These are phyloP conservation scores for Ustilago trichophora DNA, from an alignment of 1,284 basidiomycete species.

Conservation along the genomic window DNA sequence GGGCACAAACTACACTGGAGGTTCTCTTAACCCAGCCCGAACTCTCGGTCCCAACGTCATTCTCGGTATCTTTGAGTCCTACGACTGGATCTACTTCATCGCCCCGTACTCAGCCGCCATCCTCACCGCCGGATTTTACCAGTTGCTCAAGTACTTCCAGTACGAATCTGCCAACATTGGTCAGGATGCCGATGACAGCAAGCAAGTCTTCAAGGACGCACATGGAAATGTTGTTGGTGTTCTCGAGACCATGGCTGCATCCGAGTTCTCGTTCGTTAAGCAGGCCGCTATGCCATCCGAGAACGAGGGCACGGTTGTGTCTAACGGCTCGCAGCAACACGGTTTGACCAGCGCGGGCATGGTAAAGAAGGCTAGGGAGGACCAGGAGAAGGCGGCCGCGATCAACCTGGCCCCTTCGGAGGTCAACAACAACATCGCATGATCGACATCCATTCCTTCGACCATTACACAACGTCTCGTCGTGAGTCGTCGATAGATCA, in stretches of 20 bases:
- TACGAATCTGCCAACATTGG: slow-evolving; percentile 52
- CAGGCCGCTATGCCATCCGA: slow-evolving; percentile 16
- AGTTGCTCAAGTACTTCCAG: slow-evolving; percentile 36
- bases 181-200: slow-evolving; percentile 49
- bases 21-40: slow-evolving; percentile 57
- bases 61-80: slow-evolving; percentile 32
- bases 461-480: no score
- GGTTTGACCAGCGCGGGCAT: slow-evolving; percentile 23
- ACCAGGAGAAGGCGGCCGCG: slow-evolving; percentile 21
- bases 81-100: slow-evolving; percentile 54
- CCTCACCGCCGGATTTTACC: slow-evolving; percentile 47
- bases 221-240: slow-evolving; percentile 46
- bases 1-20: slow-evolving; percentile 57
- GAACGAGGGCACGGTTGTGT: slow-evolving; percentile 20
- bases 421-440: slow-evolving; percentile 23
- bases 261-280: slow-evolving; percentile 27
- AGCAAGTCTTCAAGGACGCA: slow-evolving; percentile 44
- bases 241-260: slow-evolving; percentile 39
- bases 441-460: no score
- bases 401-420: slow-evolving; percentile 20
- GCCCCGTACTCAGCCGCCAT: slow-evolving; percentile 49
- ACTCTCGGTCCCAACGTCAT: slow-evolving; percentile 51
- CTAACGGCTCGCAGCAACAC: slow-evolving; percentile 2
- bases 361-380: slow-evolving; percentile 26
- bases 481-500: no score